These are phyloP conservation scores for Sarocladium kiliense DNA, from an alignment of 2,329 filamentous ascomycete species.

Conservation along the genomic window DNA sequence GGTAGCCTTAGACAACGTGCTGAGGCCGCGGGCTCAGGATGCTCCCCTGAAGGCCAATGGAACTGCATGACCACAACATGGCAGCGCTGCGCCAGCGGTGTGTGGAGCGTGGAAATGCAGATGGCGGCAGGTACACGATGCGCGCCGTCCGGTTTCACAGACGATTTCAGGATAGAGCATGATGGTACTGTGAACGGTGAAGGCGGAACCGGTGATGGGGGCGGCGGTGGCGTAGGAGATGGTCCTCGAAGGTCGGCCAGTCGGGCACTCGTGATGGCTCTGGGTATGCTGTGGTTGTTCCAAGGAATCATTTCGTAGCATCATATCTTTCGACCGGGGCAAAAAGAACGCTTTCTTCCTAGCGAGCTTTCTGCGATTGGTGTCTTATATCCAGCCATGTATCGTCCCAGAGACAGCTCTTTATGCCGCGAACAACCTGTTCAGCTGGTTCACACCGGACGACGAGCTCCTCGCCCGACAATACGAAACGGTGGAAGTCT, in stretches of 20 bases:
- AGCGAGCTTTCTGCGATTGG: no score
- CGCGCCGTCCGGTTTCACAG: constrained; percentile 34
- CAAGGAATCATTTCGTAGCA: neutral
- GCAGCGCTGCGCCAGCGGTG: constrained; percentile 44
- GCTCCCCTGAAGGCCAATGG: constrained; percentile 46
- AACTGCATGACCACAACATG: constrained; percentile 45
- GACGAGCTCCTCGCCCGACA: neutral
- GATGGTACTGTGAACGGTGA: constrained; percentile 16
- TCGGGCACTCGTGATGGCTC: neutral
- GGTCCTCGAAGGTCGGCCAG: neutral
- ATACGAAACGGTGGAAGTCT: neutral
- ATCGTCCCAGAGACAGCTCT: no score
- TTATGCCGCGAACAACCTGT: neutral
- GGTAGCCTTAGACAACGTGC: constrained; percentile 14
- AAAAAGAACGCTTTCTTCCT: neutral
- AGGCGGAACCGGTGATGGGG: constrained; percentile 5
- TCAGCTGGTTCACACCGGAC: neutral
- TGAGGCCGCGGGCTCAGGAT: constrained; percentile 31
- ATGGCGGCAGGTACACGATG: constrained; percentile 42
- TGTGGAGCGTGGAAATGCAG: constrained; percentile 39
- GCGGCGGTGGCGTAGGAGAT: constrained; percentile 1
- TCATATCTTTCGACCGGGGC: neutral
- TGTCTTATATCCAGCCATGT: no score
- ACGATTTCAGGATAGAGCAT: constrained; percentile 32
- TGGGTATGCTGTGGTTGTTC: neutral